A percentile compares a stretch with the other conserved stretches of the same genome.
phyloP scores from a whole-genome alignment of 352 stramenopile genomes.

The Phytophthora hybrid region DNA sequence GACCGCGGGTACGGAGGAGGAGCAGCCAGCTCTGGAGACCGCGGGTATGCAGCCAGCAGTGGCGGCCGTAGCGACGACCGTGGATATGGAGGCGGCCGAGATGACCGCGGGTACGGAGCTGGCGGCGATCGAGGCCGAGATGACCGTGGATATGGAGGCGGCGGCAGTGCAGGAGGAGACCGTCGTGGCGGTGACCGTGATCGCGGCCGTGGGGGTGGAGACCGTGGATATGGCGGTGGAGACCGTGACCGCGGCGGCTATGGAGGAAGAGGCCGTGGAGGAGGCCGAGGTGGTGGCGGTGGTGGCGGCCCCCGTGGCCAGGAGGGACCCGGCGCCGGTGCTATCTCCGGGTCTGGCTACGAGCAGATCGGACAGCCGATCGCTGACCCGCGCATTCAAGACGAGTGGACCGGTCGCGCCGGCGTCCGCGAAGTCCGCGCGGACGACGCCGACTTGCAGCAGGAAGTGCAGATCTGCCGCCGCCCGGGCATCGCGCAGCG shows the following conservation, averaged over 20 bases:
- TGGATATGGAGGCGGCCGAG: conserved; percentile 16
- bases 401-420: conserved; percentile 51
- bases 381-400: conserved; percentile 50
- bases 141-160: conserved; percentile 18
- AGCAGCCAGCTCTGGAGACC: conserved; percentile 10
- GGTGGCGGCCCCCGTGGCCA: conserved; percentile 32
- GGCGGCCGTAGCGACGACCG: conserved; percentile 13
- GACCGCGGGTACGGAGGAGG: conserved; percentile 16
- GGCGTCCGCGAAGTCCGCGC: conserved; percentile 36
- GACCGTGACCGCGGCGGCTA: conserved; percentile 19
- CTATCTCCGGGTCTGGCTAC: conserved; percentile 50
- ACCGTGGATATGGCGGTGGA: conserved; percentile 15
- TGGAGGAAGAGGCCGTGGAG: conserved; percentile 16
- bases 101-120: neutral
- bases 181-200: conserved; percentile 21
- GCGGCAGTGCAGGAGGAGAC: conserved; percentile 15
- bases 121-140: conserved; percentile 10
- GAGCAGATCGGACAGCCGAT: conserved; percentile 58
- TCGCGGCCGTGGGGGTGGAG: conserved; percentile 29
- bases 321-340: conserved; percentile 46
- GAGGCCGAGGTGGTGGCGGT: conserved; percentile 16
- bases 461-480: conserved; percentile 47
- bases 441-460: conserved; percentile 43
- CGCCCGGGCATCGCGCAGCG: conserved; percentile 44
- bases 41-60: conserved; percentile 31